Base-by-base conservation (phyloP, 2,329 filamentous ascomycete genomes). In the Parastagonospora nodorum region DNA sequence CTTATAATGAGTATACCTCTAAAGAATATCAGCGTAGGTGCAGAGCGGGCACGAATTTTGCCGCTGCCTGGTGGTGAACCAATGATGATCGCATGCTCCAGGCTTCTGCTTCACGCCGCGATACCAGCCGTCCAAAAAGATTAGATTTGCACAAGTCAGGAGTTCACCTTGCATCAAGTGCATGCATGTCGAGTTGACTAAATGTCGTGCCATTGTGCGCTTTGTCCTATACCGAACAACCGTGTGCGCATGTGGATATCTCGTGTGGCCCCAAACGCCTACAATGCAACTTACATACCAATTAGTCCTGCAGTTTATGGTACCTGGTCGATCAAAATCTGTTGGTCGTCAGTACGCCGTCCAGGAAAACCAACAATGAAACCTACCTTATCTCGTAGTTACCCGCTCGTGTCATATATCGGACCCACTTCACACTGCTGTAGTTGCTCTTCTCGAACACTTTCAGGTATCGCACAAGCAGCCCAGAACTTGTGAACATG, bases 401-500 rank as follows among this genome's bases (percentile, higher is more conserved):
- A 27, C 94, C 94, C 12, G 93, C 94, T 61, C 93, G 86, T 14
- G 94, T 99, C 94, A 99, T 97, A 76, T 99, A 99, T 64, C 94
- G 82, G 64, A 99, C 94, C 94, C 94, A 99, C 76, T 99, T 99
- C 42, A 99, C 94, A 70, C 92, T 96, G 57, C 90, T 95, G 74
- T 99, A 99, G 75, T 97, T 97, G 75, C 85, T 94, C 86, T 99
- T 99, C 79, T 99, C 94, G 78, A 99, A 99, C 1, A 99, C 94
- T 78, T 99, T 99, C 50, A 99, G 77, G 74, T 99, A 99, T 42
- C 95, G 82, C 50, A 99, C 94, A 58, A 99, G 72, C 69, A 99
- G 73, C 0, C 94, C 94, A 1, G 89, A 95, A 71, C 91, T 96
- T 15, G 94, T 99, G 72, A 99, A 99, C 95, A 99, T 99, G 67